Evolutionary conservation across 192 early-diverging fungal genomes (phyloP).

Genomic region (Dispira simplex): DNA sequence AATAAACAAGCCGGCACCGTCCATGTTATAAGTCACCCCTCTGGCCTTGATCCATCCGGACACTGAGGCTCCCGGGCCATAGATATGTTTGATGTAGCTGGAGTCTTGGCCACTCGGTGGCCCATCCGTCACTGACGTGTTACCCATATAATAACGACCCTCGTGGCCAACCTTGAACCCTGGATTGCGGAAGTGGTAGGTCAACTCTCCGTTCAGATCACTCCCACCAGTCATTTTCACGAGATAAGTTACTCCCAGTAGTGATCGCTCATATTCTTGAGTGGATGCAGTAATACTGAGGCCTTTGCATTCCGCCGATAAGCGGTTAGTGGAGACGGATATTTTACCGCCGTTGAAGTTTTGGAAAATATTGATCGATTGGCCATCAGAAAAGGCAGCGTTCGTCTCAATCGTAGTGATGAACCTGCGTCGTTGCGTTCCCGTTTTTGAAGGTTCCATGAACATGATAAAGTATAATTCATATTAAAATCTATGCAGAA

Average conservation of each 20-base stretch:
- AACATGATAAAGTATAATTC: too few relatives aligned
- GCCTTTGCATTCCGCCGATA: slow-evolving; percentile 61
- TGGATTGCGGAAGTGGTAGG: slow-evolving; percentile 44
- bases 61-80: slow-evolving; percentile 65
- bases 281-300: slow-evolving; percentile 41
- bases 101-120: slow-evolving; percentile 26
- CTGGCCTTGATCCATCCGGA: slow-evolving; percentile 56
- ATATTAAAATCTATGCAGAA: too few relatives aligned
- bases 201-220: slow-evolving; percentile 50
- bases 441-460: too few relatives aligned
- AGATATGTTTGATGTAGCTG: slow-evolving; percentile 60
- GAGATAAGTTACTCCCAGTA: slow-evolving; percentile 13
- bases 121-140: neutral
- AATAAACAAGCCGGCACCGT: slow-evolving; percentile 61
- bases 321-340: slow-evolving; percentile 47
- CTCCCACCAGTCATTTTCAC: slow-evolving; percentile 33
- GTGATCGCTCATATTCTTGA: slow-evolving; percentile 30
- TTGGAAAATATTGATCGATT: slow-evolving; percentile 35
- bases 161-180: slow-evolving; percentile 67
- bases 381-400: slow-evolving; percentile 54
- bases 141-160: slow-evolving; percentile 60
- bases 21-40: slow-evolving; percentile 42
- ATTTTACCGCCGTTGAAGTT: slow-evolving; percentile 62
- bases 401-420: slow-evolving; percentile 58
- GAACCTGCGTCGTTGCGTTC: slow-evolving; percentile 5